Percentiles rank a stretch among this genome's conserved stretches.
Evolutionary conservation across 106 monocot genomes (phyloP).

Genomic region (Acorus calamus): DNA sequence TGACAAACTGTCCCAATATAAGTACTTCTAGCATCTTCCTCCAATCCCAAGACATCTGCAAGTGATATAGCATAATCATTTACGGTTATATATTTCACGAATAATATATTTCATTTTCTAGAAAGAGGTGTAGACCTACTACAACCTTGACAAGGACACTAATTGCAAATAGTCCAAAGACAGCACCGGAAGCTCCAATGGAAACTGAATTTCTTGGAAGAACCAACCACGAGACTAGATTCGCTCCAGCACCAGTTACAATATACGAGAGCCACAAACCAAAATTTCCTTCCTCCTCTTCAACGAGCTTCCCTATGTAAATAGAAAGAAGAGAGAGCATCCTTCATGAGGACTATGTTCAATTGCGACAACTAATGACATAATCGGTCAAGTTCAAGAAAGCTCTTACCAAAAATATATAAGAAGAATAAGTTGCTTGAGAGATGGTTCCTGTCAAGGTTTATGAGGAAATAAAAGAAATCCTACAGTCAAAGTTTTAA

Average conservation of each 20-base stretch:
- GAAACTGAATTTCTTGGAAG: slow-evolving; percentile 80
- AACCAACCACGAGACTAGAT: slow-evolving; percentile 86
- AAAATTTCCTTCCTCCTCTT: slow-evolving; percentile 94
- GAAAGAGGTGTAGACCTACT: neutral
- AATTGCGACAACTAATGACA: neutral
- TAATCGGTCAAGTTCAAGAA: neutral
- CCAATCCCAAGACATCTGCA: slow-evolving; percentile 98
- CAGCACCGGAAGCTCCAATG: slow-evolving; percentile 94
- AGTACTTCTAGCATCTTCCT: slow-evolving; percentile 97
- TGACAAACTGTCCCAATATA: slow-evolving; percentile 96
- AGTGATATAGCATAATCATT: neutral
- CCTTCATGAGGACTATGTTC: neutral
- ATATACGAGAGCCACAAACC: slow-evolving; percentile 97
- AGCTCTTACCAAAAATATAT: slow-evolving; percentile 88
- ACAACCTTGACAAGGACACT: slow-evolving; percentile 94
- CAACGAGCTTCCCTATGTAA: slow-evolving; percentile 88
- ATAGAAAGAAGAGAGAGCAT: slow-evolving; percentile 5
- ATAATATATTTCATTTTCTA: too few relatives aligned
- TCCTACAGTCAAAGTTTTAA: slow-evolving; percentile 5
- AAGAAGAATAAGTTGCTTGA: slow-evolving; percentile 97
- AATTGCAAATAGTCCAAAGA: slow-evolving; percentile 93
- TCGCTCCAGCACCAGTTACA: slow-evolving; percentile 89
- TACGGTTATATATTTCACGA: neutral
- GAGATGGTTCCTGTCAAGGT: slow-evolving; percentile 81
- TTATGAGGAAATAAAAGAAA: slow-evolving; percentile 16